Evolutionary conservation across 495 filamentous ascomycete species (phyloP).

Genomic region (Lineolata rhizophorae): DNA sequence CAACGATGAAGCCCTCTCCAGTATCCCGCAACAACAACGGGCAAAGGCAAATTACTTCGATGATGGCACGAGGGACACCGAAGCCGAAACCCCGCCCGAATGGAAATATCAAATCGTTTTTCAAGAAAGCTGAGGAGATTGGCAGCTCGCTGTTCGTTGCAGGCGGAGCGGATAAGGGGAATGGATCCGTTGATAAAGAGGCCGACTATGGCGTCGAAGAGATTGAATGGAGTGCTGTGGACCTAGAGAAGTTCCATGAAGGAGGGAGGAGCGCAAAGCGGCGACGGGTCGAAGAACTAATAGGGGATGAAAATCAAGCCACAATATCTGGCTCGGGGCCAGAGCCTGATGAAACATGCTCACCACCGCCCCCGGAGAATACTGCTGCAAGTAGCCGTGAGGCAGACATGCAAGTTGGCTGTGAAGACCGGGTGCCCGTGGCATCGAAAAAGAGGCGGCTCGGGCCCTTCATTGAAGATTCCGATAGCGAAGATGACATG

Average conservation of each 20-base stretch:
- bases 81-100: conserved; percentile 25
- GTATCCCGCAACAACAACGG: conserved; percentile 2
- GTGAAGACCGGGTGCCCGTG: too few relatives aligned
- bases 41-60: conserved; percentile 7
- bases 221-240: neutral
- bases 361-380: conserved; percentile 10
- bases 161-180: conserved; percentile 11
- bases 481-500: conserved; percentile 40
- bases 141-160: conserved; percentile 18
- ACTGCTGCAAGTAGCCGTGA: conserved; percentile 16
- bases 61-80: conserved; percentile 11
- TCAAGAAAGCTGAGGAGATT: conserved; percentile 45
- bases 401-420: too few relatives aligned
- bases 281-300: neutral
- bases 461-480: conserved; percentile 49
- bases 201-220: conserved; percentile 2
- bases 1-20: conserved; percentile 8
- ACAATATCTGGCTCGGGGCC: conserved; percentile 3
- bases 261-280: neutral
- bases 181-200: conserved; percentile 19
- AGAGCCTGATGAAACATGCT: conserved; percentile 2
- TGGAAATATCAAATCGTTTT: conserved; percentile 59
- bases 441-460: too few relatives aligned
- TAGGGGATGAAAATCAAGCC: neutral
- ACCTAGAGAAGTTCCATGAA: neutral